A percentile compares a stretch with the other conserved stretches of the same genome.
Evolutionary conservation across 352 stramenopile genomes (phyloP).

Genomic region (Pythium aristosporum): DNA sequence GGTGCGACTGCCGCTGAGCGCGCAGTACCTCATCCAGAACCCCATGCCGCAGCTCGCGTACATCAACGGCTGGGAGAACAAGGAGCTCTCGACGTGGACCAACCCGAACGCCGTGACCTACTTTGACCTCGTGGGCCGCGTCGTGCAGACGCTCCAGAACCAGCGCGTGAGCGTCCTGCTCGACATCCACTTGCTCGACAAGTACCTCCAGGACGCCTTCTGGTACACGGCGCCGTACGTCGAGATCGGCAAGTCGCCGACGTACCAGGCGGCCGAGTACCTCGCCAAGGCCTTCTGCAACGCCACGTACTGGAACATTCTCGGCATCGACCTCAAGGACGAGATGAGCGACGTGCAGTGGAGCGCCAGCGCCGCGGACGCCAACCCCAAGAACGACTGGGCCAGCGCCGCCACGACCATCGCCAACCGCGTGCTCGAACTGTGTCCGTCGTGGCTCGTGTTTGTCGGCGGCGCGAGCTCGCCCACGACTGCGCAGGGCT

Average conservation of each 20-base stretch:
- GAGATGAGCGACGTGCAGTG: conserved; percentile 38
- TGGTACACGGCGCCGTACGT: conserved; percentile 65
- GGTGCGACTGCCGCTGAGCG: conserved; percentile 57
- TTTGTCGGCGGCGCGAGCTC: conserved; percentile 61
- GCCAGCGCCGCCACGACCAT: conserved; percentile 35
- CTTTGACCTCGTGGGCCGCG: conserved; percentile 52
- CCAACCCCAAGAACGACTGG: conserved; percentile 46
- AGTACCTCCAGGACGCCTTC: conserved; percentile 52
- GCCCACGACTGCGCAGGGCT: conserved; percentile 34
- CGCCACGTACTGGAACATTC: conserved; percentile 61
- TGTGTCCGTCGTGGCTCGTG: conserved; percentile 64
- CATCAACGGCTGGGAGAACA: conserved; percentile 65
- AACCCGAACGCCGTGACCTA: conserved; percentile 49
- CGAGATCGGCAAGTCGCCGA: conserved; percentile 40
- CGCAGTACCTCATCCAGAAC: conserved; percentile 44
- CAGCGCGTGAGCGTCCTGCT: conserved; percentile 51
- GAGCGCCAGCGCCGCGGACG: conserved; percentile 30
- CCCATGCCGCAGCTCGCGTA: conserved; percentile 44
- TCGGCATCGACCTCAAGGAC: conserved; percentile 72
- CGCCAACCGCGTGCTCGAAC: conserved; percentile 40
- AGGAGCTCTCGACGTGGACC: conserved; percentile 47
- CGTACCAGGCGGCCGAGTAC: conserved; percentile 48
- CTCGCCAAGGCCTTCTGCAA: conserved; percentile 50
- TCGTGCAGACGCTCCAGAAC: conserved; percentile 58
- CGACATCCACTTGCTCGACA: conserved; percentile 55